These are phyloP conservation scores for Zancudomyces culisetae DNA, from an alignment of 371 early-diverging fungal genomes.

Conservation along the genomic window DNA sequence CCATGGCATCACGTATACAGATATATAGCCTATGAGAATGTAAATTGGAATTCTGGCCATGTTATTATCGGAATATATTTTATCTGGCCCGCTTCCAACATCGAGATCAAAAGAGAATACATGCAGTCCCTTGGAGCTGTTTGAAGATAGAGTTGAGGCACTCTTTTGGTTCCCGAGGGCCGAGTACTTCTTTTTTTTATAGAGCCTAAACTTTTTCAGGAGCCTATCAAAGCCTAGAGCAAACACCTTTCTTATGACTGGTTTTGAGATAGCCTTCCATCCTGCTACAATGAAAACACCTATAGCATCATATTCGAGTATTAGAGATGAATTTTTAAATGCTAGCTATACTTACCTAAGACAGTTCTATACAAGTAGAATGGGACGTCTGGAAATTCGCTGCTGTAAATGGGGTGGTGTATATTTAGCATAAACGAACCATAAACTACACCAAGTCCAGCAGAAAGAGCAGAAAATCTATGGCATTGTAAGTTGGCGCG, in stretches of 20 bases:
- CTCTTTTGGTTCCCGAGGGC: too few relatives aligned
- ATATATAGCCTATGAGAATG: conserved; percentile 13
- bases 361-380: conserved; percentile 15
- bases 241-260: conserved; percentile 6
- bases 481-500: too few relatives aligned
- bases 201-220: background rate
- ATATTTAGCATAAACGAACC: background rate
- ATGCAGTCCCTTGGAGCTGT: background rate
- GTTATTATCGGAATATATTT: conserved; percentile 18
- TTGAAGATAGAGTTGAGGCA: background rate
- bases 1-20: conserved; percentile 8
- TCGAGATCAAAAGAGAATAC: conserved; percentile 5
- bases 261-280: conserved; percentile 20
- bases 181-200: background rate
- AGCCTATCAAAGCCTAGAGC: too few relatives aligned
- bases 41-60: conserved; percentile 23
- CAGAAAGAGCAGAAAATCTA: conserved; percentile 4
- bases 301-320: conserved; percentile 9
- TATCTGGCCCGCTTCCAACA: conserved; percentile 11
- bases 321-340: conserved; percentile 9
- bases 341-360: conserved; percentile 17
- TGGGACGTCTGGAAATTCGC: conserved; percentile 10
- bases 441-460: background rate
- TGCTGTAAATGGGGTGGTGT: conserved; percentile 10
- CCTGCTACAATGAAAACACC: conserved; percentile 10